Conservation (phyloP, 2,329 filamentous ascomycete genomes). For the Paramyrothecium sp. region DNA sequence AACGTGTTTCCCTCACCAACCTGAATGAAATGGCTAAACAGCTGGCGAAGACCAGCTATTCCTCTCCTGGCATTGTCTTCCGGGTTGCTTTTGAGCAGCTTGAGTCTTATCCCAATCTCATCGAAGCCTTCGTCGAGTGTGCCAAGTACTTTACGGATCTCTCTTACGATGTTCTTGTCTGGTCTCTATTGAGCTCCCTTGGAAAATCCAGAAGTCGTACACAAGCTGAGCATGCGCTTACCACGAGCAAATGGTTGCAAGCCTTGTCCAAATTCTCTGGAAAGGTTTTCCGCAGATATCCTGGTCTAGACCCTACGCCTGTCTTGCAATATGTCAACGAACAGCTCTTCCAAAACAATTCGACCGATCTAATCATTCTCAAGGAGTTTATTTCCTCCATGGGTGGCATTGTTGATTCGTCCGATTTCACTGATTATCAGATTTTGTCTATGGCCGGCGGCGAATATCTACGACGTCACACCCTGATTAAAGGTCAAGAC, state of each 20-base stretch:
- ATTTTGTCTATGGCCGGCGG: conserved; percentile 87
- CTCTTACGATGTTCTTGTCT: conserved; percentile 90
- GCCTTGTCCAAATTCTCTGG: conserved; percentile 89
- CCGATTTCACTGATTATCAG: conserved; percentile 86
- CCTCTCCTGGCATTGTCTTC: conserved; percentile 89
- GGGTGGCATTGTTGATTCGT: conserved; percentile 86
- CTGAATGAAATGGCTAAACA: conserved; percentile 81
- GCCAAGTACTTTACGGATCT: conserved; percentile 90
- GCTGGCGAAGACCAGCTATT: conserved; percentile 87
- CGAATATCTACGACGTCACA: conserved; percentile 74
- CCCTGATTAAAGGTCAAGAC: conserved; percentile 77
- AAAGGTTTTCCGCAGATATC: conserved; percentile 83
- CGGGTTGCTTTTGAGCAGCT: conserved; percentile 85
- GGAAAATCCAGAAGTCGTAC: conserved; percentile 63
- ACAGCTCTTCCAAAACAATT: conserved; percentile 78
- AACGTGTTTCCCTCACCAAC: conserved; percentile 86
- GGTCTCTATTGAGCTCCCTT: conserved; percentile 80
- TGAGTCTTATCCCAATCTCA: conserved; percentile 91
- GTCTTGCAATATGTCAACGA: conserved; percentile 87
- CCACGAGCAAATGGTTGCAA: conserved; percentile 90
- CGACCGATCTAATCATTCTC: conserved; percentile 86
- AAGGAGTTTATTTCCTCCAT: conserved; percentile 89
- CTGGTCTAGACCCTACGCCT: conserved; percentile 78
- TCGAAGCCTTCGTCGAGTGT: conserved; percentile 91
- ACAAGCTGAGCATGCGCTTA: conserved; percentile 60